These are phyloP conservation scores for Furcasterigmium sp. DNA, from an alignment of 2,329 filamentous ascomycete genomes.

Conservation along the genomic window DNA sequence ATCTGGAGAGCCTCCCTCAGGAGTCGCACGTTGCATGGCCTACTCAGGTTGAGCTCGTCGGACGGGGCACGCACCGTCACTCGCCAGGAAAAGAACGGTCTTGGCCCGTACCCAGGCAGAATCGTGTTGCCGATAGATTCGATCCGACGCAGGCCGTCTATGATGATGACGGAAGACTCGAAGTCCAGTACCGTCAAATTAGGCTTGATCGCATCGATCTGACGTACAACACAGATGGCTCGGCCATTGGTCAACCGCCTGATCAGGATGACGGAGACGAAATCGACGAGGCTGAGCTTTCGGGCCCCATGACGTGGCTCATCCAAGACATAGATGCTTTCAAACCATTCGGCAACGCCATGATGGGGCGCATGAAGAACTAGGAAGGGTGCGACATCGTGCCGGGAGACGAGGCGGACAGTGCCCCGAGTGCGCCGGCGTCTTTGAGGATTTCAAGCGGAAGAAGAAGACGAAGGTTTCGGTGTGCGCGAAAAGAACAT, in stretches of 20 bases:
- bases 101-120: background rate
- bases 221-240: no score
- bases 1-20: slow-evolving; percentile 3
- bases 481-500: no score
- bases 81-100: background rate
- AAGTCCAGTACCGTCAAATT: background rate
- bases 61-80: slow-evolving; percentile 17
- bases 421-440: no score
- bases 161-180: background rate
- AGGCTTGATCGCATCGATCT: background rate
- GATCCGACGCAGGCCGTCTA: background rate
- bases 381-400: no score
- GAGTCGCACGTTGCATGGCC: slow-evolving; percentile 24
- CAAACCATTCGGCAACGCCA: no score
- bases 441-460: no score
- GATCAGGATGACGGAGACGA: no score
- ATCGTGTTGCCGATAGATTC: background rate
- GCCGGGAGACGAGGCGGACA: no score
- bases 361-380: no score
- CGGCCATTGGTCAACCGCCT: no score
- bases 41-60: slow-evolving; percentile 27
- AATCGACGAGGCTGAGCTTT: background rate
- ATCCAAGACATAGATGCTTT: background rate
- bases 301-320: background rate
- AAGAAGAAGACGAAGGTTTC: no score